Conservation (phyloP, 805 yeast species). For the Wickerhamiella musiphila region DNA sequence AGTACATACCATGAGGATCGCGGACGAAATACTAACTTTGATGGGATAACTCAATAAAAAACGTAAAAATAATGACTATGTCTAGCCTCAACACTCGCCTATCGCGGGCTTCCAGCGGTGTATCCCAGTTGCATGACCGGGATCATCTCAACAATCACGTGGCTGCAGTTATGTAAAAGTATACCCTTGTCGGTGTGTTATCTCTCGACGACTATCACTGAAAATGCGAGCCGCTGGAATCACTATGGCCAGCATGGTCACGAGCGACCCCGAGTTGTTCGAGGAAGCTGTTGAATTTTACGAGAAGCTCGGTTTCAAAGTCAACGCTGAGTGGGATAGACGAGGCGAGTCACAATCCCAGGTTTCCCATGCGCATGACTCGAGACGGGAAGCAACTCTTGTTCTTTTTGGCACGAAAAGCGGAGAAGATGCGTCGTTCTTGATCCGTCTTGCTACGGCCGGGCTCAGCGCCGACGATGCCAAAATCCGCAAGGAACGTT, state of each 20-base stretch:
- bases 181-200: too few relatives aligned
- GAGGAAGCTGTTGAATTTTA: slow-evolving; percentile 40
- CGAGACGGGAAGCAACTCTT: slow-evolving; percentile 19
- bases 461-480: slow-evolving; percentile 13
- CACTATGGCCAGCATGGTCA: slow-evolving; percentile 21
- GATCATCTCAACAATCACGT: too few relatives aligned
- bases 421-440: slow-evolving; percentile 17
- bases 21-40: too few relatives aligned
- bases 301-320: slow-evolving; percentile 26
- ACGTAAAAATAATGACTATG: too few relatives aligned
- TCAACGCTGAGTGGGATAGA: slow-evolving; percentile 22
- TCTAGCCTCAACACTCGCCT: too few relatives aligned
- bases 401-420: slow-evolving; percentile 12
- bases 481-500: slow-evolving; percentile 11
- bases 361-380: slow-evolving; percentile 11
- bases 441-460: slow-evolving; percentile 18
- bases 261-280: slow-evolving; percentile 31
- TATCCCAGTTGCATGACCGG: too few relatives aligned
- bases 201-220: neutral
- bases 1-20: too few relatives aligned
- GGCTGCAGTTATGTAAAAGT: too few relatives aligned
- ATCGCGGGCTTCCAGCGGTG: too few relatives aligned
- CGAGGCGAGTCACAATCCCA: slow-evolving; percentile 5
- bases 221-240: slow-evolving; percentile 20
- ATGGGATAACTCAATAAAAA: too few relatives aligned